These are phyloP conservation scores for Cicer chorassanicum DNA, from an alignment of 306 rosid species.

Conservation along the genomic window DNA sequence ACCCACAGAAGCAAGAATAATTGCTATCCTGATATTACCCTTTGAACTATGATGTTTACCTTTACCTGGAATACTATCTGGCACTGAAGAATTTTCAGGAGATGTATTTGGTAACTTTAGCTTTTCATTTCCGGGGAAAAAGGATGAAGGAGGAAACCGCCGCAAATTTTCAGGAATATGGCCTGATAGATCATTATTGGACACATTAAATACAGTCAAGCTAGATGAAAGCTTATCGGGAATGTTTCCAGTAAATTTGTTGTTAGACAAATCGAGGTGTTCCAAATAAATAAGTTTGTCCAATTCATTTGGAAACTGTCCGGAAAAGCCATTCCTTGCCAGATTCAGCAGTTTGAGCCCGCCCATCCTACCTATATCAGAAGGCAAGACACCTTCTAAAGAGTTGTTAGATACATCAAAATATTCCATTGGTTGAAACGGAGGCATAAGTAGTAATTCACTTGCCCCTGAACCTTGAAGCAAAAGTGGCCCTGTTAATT, in stretches of 20 bases:
- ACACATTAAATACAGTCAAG: conserved; percentile 76
- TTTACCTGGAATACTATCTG: conserved; percentile 47
- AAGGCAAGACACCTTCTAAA: conserved; percentile 72
- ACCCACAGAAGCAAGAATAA: conserved; percentile 89
- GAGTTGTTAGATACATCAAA: conserved; percentile 82
- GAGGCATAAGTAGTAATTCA: conserved; percentile 73
- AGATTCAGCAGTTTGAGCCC: conserved; percentile 83
- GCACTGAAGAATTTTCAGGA: conserved; percentile 52
- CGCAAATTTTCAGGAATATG: conserved; percentile 69
- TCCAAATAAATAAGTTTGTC: conserved; percentile 69
- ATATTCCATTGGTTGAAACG: conserved; percentile 60
- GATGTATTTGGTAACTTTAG: conserved; percentile 49
- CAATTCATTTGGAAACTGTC: conserved; percentile 78
- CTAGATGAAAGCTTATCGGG: conserved; percentile 79
- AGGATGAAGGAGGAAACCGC: conserved; percentile 66
- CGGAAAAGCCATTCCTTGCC: conserved; percentile 78
- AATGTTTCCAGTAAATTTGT: conserved; percentile 79
- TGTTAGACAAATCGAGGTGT: conserved; percentile 78
- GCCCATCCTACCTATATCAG: conserved; percentile 73
- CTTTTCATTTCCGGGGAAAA: conserved; percentile 77
- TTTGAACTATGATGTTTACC: conserved; percentile 58
- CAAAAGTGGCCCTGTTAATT: conserved; percentile 71
- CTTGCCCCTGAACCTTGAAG: conserved; percentile 70
- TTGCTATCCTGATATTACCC: conserved; percentile 81
- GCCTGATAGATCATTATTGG: conserved; percentile 82